Evolutionary conservation across 768 basidiomycete species (phyloP), one percentile per base, ranked within the genome.

Genomic region (Ramaria sp.): DNA sequence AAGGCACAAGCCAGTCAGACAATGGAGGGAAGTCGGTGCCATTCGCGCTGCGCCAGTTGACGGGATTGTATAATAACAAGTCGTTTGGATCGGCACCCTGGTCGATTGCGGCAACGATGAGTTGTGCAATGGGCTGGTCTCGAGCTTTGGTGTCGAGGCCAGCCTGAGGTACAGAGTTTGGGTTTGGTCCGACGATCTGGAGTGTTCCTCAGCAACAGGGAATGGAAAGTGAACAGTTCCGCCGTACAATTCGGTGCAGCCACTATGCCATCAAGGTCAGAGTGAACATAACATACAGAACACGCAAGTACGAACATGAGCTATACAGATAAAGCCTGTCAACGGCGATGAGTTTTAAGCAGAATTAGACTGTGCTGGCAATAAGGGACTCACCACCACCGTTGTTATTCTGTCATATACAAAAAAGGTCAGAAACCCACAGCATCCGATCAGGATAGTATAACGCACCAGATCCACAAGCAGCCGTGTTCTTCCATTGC

Each of bases 241-340:
- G 24, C 59, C 67, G 37, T 28, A 69, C 68, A 56, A 72, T 71
- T 27, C 72, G 68, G 54, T 72, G 71, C 10, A 73, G 66, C 66
- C 66, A 72, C 70, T 73, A 50, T 8, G 9, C 20, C 43, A 3
- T 22, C 16, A 37, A 54, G 20, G 2, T 39, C 27, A 43, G 30
- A 13, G 16, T 13, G 36, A 28, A 30, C 27, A 15, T 30, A 37
- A 28, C 16, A 8, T 48, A n/a, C 28, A 43, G 3, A 9, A 24
- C 41, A 36, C 10, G 27, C 38, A 7, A 34, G 38, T 5, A 56
- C 78, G 64, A 60, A 79, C 78, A 64, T 79, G 76, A 10, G 79
- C 78, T 39, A 78, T 70, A 62, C 80, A 81, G 56, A 82, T 78
- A 66, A 73, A 81, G 13, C 78, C 62, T 63, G 32, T n/a, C n/a